phyloP scores from a whole-genome alignment of 768 basidiomycete species.

The Rhodocollybia butyracea region DNA sequence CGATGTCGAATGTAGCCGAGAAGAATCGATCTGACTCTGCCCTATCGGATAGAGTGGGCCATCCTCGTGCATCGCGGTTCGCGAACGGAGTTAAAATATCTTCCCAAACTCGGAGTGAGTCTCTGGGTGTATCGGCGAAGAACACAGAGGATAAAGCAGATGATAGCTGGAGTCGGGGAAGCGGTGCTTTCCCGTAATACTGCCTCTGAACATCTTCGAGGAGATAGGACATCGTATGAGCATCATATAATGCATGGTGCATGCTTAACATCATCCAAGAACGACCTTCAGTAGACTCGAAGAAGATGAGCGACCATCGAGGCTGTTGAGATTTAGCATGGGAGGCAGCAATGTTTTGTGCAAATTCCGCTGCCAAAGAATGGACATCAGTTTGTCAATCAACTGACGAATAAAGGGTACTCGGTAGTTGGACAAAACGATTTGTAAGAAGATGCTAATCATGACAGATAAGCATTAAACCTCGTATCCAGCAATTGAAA shows the following conservation, averaged over 20 bases:
- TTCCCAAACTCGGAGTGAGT: slow-evolving; percentile 2
- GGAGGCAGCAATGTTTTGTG: slow-evolving; percentile 16
- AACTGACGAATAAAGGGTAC: background rate
- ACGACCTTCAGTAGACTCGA: slow-evolving; percentile 15
- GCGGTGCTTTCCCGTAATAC: slow-evolving; percentile 20
- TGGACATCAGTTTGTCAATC: background rate
- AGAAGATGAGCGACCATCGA: slow-evolving; percentile 26
- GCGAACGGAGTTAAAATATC: slow-evolving; percentile 7
- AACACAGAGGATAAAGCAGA: background rate
- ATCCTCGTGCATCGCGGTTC: background rate
- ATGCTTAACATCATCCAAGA: slow-evolving; percentile 34
- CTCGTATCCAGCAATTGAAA: no score
- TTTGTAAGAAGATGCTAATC: slow-evolving; percentile 16
- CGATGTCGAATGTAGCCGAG: background rate
- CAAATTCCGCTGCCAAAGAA: slow-evolving; percentile 12
- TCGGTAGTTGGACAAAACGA: slow-evolving; percentile 13
- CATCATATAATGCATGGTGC: slow-evolving; percentile 50
- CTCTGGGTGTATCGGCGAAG: background rate
- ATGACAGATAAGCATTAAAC: slow-evolving; percentile 14
- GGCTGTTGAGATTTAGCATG: slow-evolving; percentile 22
- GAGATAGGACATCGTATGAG: slow-evolving; percentile 35
- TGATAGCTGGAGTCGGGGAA: background rate
- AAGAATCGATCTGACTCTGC: background rate
- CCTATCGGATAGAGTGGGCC: slow-evolving; percentile 4
- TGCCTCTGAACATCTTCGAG: slow-evolving; percentile 26